Evolutionary conservation across 2,329 filamentous ascomycete genomes (phyloP).

Genomic region (Macroventuria anomochaeta): DNA sequence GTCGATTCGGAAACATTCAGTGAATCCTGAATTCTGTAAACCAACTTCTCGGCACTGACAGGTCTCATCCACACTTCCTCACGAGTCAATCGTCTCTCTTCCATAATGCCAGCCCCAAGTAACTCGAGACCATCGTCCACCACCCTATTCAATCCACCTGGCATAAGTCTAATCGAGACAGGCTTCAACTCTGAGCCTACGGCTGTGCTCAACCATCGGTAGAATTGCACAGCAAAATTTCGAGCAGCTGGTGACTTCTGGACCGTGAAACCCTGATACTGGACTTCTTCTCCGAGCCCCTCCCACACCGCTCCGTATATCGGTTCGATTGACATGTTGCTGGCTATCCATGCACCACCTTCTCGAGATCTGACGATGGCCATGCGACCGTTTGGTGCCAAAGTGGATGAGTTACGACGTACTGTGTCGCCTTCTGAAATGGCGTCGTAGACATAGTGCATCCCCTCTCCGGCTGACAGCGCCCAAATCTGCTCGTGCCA

Average conservation of each 20-base stretch:
- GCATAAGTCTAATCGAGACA: too few relatives aligned
- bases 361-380: slow-evolving; percentile 42
- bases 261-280: slow-evolving; percentile 46
- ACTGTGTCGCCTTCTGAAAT: slow-evolving; percentile 53
- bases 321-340: slow-evolving; percentile 40
- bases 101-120: too few relatives aligned
- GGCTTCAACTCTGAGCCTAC: too few relatives aligned
- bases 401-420: slow-evolving; percentile 31
- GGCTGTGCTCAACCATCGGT: too few relatives aligned
- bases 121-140: too few relatives aligned
- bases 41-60: too few relatives aligned
- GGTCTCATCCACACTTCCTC: too few relatives aligned
- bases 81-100: too few relatives aligned
- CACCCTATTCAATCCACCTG: too few relatives aligned
- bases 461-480: slow-evolving; percentile 31
- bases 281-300: slow-evolving; percentile 50
- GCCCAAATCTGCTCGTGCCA: slow-evolving; percentile 45
- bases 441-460: slow-evolving; percentile 50
- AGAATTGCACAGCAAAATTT: too few relatives aligned
- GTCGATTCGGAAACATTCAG: too few relatives aligned
- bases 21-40: too few relatives aligned
- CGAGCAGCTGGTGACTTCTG: slow-evolving; percentile 22
- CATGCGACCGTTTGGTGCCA: slow-evolving; percentile 34
- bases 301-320: slow-evolving; percentile 56
- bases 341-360: slow-evolving; percentile 38